Percentiles rank a stretch among this genome's conserved stretches.
Evolutionary conservation across 352 stramenopile species (phyloP).

Genomic region (Phytophthora hibernalis): DNA sequence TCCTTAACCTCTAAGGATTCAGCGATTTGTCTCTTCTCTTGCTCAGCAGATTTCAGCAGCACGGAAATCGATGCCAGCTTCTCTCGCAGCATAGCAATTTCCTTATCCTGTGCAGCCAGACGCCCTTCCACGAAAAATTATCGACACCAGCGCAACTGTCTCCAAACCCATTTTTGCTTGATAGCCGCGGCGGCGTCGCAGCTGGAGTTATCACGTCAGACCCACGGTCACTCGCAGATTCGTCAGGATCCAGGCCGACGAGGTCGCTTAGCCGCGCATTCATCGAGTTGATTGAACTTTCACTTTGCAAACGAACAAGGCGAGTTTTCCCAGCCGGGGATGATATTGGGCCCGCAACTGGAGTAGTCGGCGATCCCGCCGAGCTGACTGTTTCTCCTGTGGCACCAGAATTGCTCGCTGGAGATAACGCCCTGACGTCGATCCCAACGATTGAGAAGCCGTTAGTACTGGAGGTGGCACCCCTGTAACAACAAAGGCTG

Average conservation of each 20-base stretch:
- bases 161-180: conserved; percentile 26
- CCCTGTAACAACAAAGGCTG: conserved; percentile 46
- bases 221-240: conserved; percentile 17
- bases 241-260: conserved; percentile 38
- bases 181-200: conserved; percentile 14
- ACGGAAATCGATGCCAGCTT: conserved; percentile 75
- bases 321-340: conserved; percentile 26
- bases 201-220: conserved; percentile 12
- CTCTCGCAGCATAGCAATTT: conserved; percentile 75
- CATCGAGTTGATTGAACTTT: conserved; percentile 31
- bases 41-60: conserved; percentile 63
- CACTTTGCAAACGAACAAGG: conserved; percentile 32
- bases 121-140: conserved; percentile 67
- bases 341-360: background rate
- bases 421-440: conserved; percentile 26
- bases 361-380: conserved; percentile 27
- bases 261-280: conserved; percentile 42
- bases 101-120: conserved; percentile 66
- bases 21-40: conserved; percentile 66
- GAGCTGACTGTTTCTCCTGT: conserved; percentile 30
- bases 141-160: conserved; percentile 8
- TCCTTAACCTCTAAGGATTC: conserved; percentile 80
- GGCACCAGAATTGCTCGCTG: conserved; percentile 26
- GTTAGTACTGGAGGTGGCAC: conserved; percentile 4
- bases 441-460: conserved; percentile 12